Evolutionary conservation across 2,329 filamentous ascomycete genomes (phyloP).

Genomic region (Cytospora piceicola): DNA sequence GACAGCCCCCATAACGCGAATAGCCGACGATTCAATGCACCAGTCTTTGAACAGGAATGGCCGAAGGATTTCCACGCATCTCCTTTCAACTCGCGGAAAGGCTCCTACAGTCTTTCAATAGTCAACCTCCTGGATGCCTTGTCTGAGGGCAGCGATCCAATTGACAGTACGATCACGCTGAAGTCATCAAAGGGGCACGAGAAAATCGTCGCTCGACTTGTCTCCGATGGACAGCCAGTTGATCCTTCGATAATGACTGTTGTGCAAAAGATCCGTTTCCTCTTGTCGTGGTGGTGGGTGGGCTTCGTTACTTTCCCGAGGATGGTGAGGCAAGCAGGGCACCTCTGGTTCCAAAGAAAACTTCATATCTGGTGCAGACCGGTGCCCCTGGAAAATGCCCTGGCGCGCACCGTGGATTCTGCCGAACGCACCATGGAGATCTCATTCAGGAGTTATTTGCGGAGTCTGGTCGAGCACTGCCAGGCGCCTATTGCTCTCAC

Average conservation of each 20-base stretch:
- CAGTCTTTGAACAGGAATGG: conserved; percentile 57
- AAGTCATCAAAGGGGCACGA: conserved; percentile 61
- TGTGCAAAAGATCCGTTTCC: conserved; percentile 49
- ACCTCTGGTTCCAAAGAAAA: conserved; percentile 58
- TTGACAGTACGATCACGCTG: conserved; percentile 66
- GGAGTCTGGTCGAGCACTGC: conserved; percentile 53
- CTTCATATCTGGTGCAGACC: conserved; percentile 69
- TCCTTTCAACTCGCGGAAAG: conserved; percentile 69
- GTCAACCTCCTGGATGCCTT: conserved; percentile 50
- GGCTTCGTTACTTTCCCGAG: conserved; percentile 68
- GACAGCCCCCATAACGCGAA: not conserved
- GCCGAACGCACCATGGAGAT: conserved; percentile 53
- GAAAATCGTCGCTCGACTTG: conserved; percentile 65
- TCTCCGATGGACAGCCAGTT: conserved; percentile 54
- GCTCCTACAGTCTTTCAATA: conserved; percentile 55
- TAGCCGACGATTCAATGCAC: not conserved
- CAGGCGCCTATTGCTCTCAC: conserved; percentile 51
- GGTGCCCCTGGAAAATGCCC: conserved; percentile 61
- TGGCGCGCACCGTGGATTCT: conserved; percentile 56
- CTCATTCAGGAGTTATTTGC: conserved; percentile 53
- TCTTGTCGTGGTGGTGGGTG: conserved; percentile 68
- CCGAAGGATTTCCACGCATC: conserved; percentile 77
- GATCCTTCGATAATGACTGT: conserved; percentile 53
- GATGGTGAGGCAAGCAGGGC: conserved; percentile 63
- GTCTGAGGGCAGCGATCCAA: conserved; percentile 44